Evolutionary conservation across 257 asterid genomes (phyloP), one percentile per base, ranked within the genome.

Genomic region (Nemophila menziesii): DNA sequence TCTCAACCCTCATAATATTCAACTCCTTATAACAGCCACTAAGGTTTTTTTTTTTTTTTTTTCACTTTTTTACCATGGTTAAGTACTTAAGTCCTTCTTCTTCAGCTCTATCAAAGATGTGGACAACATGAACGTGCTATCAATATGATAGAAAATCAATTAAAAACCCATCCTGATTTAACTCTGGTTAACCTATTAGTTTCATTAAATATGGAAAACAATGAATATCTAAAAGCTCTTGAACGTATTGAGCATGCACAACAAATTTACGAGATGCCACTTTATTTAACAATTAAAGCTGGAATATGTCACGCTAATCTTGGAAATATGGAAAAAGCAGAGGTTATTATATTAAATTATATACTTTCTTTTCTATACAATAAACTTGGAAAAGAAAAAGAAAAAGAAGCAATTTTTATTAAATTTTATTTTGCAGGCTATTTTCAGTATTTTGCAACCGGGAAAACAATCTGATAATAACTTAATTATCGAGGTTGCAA

Each of bases 271-370:
- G 12, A 15, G 16, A 23, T 22, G 20, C n/a, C 29, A 19, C 42
- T 34, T 11, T 20, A 40, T 29, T 39, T 41, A 52, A 41, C 49
- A 26, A 48, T 33, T 5, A 52, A 51, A 33, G 57, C 57, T 13
- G 57, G 57, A 52, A 52, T 52, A 16, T 52, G 57, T 41, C 22
- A 52, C 22, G 22, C 29, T 27, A 14, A 41, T 40, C 44, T 13
- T 26, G 57, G 57, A 33, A 43, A 34, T 27, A 11, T 52, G 5
- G 36, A 21, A 15, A 52, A 26, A 11, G 57, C 57, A 16, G 26
- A 52, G 4, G 16, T 20, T n/a, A n/a, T n/a, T n/a, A n/a, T n/a
- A n/a, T n/a, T n/a, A n/a, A n/a, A n/a, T n/a, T n/a, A n/a, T n/a
- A n/a, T n/a, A n/a, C n/a, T n/a, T n/a, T 16, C 14, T 12, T 24